These are phyloP conservation scores for Cadophora malorum DNA, from an alignment of 2,329 filamentous ascomycete species.

Conservation along the genomic window DNA sequence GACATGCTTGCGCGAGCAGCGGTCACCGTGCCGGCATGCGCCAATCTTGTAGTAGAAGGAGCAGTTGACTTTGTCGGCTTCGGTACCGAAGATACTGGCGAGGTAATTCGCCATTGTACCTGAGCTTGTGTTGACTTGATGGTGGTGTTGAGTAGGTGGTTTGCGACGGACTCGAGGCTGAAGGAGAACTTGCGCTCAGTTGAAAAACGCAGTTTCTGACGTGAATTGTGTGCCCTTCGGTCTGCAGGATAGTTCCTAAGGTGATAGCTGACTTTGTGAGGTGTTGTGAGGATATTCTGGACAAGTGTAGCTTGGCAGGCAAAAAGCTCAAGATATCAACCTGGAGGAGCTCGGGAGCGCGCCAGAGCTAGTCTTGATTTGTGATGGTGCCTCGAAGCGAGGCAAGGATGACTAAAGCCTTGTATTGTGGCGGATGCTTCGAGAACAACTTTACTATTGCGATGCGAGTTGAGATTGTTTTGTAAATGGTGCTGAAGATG, in stretches of 20 bases:
- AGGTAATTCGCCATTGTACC: constrained; percentile 90
- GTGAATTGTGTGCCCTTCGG: constrained; percentile 2
- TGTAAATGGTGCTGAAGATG: background rate
- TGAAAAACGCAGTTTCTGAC: background rate
- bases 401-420: constrained; percentile 18
- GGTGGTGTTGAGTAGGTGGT: background rate
- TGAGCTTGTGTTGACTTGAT: constrained; percentile 6
- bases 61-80: constrained; percentile 99
- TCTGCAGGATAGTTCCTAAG: background rate
- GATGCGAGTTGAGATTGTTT: background rate
- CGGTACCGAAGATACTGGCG: constrained; percentile 98
- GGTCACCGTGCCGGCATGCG: constrained; percentile 96
- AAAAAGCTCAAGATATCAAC: constrained; percentile 29
- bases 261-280: background rate
- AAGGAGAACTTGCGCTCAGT: background rate
- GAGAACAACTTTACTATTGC: background rate
- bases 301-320: constrained; percentile 16
- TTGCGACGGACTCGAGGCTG: constrained; percentile 12
- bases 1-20: constrained; percentile 98
- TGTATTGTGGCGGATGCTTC: constrained; percentile 14
- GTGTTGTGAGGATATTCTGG: constrained; percentile 17
- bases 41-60: constrained; percentile 99
- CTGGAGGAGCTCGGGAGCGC: constrained; percentile 19
- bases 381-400: constrained; percentile 17
- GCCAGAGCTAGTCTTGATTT: constrained; percentile 3